Conservation (phyloP, 345 rosid species). For the Hirschfeldia incana region DNA sequence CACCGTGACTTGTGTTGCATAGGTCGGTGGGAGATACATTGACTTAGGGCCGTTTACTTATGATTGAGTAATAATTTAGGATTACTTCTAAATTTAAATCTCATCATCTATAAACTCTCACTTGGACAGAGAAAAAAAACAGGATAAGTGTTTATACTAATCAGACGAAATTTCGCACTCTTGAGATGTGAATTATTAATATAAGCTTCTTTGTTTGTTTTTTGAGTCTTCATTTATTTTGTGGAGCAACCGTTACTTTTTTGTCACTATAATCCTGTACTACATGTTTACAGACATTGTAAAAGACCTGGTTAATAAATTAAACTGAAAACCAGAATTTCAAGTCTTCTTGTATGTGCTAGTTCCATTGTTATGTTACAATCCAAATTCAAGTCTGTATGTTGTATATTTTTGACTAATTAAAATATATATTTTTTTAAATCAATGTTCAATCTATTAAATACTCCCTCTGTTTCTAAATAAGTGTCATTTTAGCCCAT, state of each 20-base stretch:
- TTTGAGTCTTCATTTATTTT: background rate
- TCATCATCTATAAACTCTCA: background rate
- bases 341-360: background rate
- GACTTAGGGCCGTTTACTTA: slow-evolving; percentile 28
- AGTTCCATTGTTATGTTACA: background rate
- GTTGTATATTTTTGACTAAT: background rate
- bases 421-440: background rate
- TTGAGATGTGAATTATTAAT: background rate
- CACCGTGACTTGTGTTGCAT: slow-evolving; percentile 25
- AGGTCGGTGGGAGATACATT: slow-evolving; percentile 22
- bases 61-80: background rate
- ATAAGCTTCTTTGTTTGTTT: background rate
- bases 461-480: too few species aligned
- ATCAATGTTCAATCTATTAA: background rate
- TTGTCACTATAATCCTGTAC: background rate
- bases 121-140: background rate
- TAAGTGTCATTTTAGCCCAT: too few species aligned
- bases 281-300: background rate
- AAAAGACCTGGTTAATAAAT: background rate
- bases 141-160: background rate
- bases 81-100: background rate
- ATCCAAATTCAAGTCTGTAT: background rate
- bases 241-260: background rate
- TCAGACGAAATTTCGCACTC: background rate
- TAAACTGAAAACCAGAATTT: background rate